These are phyloP conservation scores for Cyberlindnera euphorbiiphila DNA, from an alignment of 805 yeast species.

Conservation along the genomic window DNA sequence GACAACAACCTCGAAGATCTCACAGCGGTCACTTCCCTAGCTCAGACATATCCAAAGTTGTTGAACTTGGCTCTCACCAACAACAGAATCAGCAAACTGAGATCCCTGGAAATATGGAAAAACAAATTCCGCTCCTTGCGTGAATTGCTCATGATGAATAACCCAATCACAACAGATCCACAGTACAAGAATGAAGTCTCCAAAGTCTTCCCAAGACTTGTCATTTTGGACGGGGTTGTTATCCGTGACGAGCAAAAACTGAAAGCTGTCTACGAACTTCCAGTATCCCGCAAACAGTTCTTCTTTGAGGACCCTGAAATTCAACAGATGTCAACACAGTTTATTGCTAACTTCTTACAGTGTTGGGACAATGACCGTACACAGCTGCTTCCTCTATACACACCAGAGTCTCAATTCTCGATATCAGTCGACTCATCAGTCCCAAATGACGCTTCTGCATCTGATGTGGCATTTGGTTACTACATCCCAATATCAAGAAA, in stretches of 20 bases:
- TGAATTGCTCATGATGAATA: slow-evolving; percentile 74
- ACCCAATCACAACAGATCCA: slow-evolving; percentile 58
- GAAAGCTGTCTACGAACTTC: slow-evolving; percentile 47
- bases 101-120: slow-evolving; percentile 68
- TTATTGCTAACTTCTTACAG: slow-evolving; percentile 68
- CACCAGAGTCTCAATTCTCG: slow-evolving; percentile 82
- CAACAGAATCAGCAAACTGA: slow-evolving; percentile 59
- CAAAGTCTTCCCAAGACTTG: slow-evolving; percentile 72
- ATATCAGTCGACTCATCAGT: slow-evolving; percentile 69
- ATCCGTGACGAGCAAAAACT: slow-evolving; percentile 72
- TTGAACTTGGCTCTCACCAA: slow-evolving; percentile 77
- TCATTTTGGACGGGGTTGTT: slow-evolving; percentile 71
- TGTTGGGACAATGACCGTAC: slow-evolving; percentile 79
- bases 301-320: slow-evolving; percentile 79
- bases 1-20: slow-evolving; percentile 64
- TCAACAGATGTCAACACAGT: slow-evolving; percentile 68
- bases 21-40: slow-evolving; percentile 53
- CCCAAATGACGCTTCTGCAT: slow-evolving; percentile 41
- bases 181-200: slow-evolving; percentile 58
- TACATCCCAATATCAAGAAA: slow-evolving; percentile 78
- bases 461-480: slow-evolving; percentile 51
- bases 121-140: slow-evolving; percentile 68
- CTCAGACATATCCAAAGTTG: slow-evolving; percentile 70
- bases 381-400: slow-evolving; percentile 69
- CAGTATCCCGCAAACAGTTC: slow-evolving; percentile 53